phyloP scores from a whole-genome alignment of 2,329 filamentous ascomycete species.

The Verruconis gallopava region DNA sequence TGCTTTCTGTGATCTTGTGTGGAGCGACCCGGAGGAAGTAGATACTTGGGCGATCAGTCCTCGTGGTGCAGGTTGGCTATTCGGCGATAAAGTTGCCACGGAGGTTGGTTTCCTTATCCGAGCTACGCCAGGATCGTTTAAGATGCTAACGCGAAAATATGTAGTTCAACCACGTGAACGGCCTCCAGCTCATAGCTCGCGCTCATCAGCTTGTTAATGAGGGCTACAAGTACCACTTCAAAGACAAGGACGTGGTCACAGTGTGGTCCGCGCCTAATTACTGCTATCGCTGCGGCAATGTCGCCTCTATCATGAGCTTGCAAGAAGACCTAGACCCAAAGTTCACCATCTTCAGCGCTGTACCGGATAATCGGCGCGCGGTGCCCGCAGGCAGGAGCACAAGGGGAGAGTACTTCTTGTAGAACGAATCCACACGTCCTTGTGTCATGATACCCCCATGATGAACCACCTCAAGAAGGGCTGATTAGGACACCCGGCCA shows the following conservation, averaged over 20 bases:
- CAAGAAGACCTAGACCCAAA: conserved; percentile 73
- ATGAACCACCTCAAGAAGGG: too few relatives aligned
- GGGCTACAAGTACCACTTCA: conserved; percentile 85
- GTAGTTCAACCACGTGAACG: conserved; percentile 63
- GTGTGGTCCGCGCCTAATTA: conserved; percentile 90
- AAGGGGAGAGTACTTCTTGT: conserved; percentile 40
- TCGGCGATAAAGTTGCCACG: conserved; percentile 58
- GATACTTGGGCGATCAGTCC: conserved; percentile 59
- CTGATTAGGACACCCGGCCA: too few relatives aligned
- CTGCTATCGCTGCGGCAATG: conserved; percentile 91
- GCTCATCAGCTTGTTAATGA: conserved; percentile 67
- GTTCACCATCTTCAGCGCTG: conserved; percentile 84
- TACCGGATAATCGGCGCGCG: conserved; percentile 73
- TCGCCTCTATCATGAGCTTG: conserved; percentile 77
- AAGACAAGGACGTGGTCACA: conserved; percentile 82
- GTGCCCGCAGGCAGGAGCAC: conserved; percentile 52
- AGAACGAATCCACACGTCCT: too few relatives aligned
- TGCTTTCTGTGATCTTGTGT: conserved; percentile 94
- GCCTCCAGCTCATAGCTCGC: conserved; percentile 56
- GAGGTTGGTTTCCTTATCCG: conserved; percentile 42
- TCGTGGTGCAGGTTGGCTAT: conserved; percentile 54
- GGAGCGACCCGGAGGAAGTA: conserved; percentile 68
- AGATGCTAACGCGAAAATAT: conserved; percentile 10
- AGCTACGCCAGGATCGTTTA: too few relatives aligned
- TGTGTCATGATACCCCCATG: too few relatives aligned